phyloP scores from a whole-genome alignment of 345 rosid genomes.

The Cardamine resedifolia region DNA sequence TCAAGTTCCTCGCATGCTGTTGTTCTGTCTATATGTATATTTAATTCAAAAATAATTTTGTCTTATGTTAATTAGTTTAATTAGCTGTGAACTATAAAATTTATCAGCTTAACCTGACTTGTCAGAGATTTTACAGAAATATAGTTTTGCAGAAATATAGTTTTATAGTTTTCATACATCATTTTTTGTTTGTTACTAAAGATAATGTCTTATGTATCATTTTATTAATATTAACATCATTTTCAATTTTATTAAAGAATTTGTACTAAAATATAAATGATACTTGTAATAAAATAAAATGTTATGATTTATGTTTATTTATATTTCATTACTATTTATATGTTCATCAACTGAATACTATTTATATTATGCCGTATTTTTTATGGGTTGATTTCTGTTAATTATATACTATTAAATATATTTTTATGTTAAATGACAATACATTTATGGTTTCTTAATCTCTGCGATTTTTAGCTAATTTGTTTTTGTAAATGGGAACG shows the following conservation, averaged over 20 bases:
- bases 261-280: neutral
- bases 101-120: neutral
- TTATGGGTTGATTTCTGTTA: too few species aligned
- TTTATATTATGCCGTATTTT: neutral
- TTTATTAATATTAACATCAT: neutral
- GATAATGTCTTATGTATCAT: too few species aligned
- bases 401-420: too few species aligned
- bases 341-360: too few species aligned
- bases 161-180: too few species aligned
- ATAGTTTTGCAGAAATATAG: too few species aligned
- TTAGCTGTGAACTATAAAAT: neutral
- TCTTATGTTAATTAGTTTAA: slow-evolving; percentile 4
- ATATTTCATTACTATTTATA: too few species aligned
- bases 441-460: neutral
- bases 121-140: neutral
- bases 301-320: too few species aligned
- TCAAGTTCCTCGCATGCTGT: slow-evolving; percentile 22
- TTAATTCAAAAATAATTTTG: neutral
- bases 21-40: slow-evolving; percentile 10
- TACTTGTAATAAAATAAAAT: too few species aligned
- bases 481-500: neutral
- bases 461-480: neutral
- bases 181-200: too few species aligned
- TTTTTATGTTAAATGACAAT: too few species aligned
- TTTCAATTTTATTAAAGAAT: neutral